Base-by-base conservation (phyloP, 2,329 filamentous ascomycete genomes). In the Sporothrix phasma region DNA sequence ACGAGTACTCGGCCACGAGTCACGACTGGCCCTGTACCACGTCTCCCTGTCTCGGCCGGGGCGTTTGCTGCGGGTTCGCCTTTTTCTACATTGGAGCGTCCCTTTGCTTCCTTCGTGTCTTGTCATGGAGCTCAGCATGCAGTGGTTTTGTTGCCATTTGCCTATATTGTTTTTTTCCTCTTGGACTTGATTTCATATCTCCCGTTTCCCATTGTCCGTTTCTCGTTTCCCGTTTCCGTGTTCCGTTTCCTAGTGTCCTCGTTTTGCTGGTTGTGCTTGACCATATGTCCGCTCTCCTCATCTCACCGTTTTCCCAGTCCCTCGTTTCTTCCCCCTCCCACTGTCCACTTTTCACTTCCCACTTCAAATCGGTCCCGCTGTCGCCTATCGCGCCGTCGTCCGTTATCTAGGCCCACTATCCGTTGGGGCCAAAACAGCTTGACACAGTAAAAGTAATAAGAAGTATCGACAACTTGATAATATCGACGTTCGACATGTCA, bases 401-500 rank as follows among this genome's bases (percentile, higher is more conserved):
- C 51, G 51, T 56, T 56, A 31, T 39, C 51, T 39, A 24, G 51
- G 51, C 49, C 29, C 29, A 8, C 26, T 53, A 29, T 26, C 17
- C 47, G 34, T 39, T 51, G 26, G 45, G 26, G 26, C 47, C 24
- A 51, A 58, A 29, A 29, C 43, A 34, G 37, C 41, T 58, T 58
- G 56, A 39, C 56, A 59, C n/a, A n/a, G n/a, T n/a, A 59, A 59
- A 59, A 45, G 3, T n/a, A 59, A 43, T 37, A 37, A 37, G 34
- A 37, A 37, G 8, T 22, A 10, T n/a, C 45, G 26, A 11, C 8
- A 47, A 47, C 3, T 8, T 24, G 7, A 34, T 37, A 37, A 54
- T 37, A 34, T 34, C 5, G n/a, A n/a, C n/a, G n/a, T n/a, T n/a
- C n/a, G n/a, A n/a, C n/a, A n/a, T n/a, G n/a, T n/a, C n/a, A n/a